These are phyloP conservation scores for Fusarium sp. DNA, from an alignment of 2,329 filamentous ascomycete genomes.

Conservation along the genomic window DNA sequence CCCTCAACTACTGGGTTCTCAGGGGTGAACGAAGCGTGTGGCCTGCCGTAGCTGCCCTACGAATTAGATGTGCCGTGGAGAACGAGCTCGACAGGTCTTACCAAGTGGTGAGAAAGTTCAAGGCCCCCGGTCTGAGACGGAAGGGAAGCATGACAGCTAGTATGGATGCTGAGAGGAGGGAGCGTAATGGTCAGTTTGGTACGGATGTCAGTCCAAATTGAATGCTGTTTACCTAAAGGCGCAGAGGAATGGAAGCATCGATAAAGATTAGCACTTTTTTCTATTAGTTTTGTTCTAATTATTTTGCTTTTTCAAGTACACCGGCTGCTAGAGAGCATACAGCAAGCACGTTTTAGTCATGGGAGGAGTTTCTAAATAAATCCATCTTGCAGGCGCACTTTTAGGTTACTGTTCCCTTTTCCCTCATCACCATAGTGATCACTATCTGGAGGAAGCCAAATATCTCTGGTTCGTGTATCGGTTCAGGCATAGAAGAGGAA, in stretches of 20 bases:
- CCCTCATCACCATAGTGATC: not conserved
- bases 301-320: not conserved
- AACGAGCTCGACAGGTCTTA: slow-evolving; percentile 89
- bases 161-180: slow-evolving; percentile 38
- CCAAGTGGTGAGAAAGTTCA: slow-evolving; percentile 76
- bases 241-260: not conserved
- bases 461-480: not conserved
- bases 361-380: not conserved
- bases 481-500: not conserved
- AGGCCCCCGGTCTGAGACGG: slow-evolving; percentile 62
- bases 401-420: not conserved
- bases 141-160: slow-evolving; percentile 56
- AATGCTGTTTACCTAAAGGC: slow-evolving; percentile 7
- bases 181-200: slow-evolving; percentile 25
- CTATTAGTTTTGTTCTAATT: not conserved
- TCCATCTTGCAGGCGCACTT: not conserved
- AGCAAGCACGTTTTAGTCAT: not conserved
- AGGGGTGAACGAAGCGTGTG: slow-evolving; percentile 89
- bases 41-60: slow-evolving; percentile 86
- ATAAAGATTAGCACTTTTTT: slow-evolving; percentile 7
- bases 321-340: not conserved
- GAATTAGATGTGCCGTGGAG: slow-evolving; percentile 85
- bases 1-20: slow-evolving; percentile 85
- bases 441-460: not conserved
- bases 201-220: slow-evolving; percentile 22